Evolutionary conservation across 2,329 filamentous ascomycete genomes (phyloP).

Genomic region (Neoarthrinium moseri): DNA sequence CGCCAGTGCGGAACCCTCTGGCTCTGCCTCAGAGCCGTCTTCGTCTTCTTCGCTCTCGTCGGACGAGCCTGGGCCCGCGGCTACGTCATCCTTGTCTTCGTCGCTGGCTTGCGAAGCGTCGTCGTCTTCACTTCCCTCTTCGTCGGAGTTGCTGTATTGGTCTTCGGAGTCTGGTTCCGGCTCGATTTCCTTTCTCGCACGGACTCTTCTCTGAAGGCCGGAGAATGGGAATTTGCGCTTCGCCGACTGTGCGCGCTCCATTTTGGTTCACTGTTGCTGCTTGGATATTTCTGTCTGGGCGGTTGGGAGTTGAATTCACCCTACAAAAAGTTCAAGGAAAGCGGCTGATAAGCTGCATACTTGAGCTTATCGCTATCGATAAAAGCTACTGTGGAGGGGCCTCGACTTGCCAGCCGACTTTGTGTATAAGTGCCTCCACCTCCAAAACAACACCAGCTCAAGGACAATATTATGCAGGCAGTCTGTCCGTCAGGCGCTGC

Average conservation of each 20-base stretch:
- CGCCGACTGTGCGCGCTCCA: slow-evolving; percentile 25
- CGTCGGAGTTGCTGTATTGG: slow-evolving; percentile 26
- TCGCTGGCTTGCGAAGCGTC: slow-evolving; percentile 2
- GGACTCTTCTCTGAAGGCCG: slow-evolving; percentile 41
- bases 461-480: too few relatives aligned
- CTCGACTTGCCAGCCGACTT: too few relatives aligned
- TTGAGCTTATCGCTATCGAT: too few relatives aligned
- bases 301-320: neutral
- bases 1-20: slow-evolving; percentile 38
- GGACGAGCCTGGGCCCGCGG: neutral
- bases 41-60: slow-evolving; percentile 32
- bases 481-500: too few relatives aligned
- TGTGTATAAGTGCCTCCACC: too few relatives aligned
- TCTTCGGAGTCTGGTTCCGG: slow-evolving; percentile 38
- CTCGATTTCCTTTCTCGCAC: slow-evolving; percentile 42
- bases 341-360: too few relatives aligned
- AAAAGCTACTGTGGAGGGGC: too few relatives aligned
- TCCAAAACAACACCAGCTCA: too few relatives aligned
- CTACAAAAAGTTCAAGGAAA: too few relatives aligned
- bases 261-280: too few relatives aligned
- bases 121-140: slow-evolving; percentile 23
- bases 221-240: slow-evolving; percentile 38
- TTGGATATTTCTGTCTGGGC: too few relatives aligned
- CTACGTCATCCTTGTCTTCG: slow-evolving; percentile 9
- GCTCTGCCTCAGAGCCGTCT: slow-evolving; percentile 35